These are phyloP conservation scores for Brasilioporus rufonigricans DNA, from an alignment of 768 basidiomycete species.

Conservation along the genomic window DNA sequence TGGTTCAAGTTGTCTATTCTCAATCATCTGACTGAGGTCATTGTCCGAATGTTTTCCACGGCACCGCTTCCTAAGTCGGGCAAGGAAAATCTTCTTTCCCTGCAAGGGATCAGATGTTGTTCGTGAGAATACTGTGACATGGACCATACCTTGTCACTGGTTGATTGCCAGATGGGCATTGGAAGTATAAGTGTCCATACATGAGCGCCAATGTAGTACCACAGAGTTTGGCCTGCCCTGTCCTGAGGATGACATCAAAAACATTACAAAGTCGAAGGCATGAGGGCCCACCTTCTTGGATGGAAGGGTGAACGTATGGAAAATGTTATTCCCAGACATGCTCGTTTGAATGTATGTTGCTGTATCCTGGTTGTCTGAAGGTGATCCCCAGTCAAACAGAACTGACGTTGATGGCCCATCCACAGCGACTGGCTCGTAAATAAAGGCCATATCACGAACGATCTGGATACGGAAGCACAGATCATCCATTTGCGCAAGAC, in stretches of 20 bases:
- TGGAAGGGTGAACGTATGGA: slow-evolving; percentile 55
- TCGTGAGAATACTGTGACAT: background rate
- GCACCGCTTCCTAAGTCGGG: slow-evolving; percentile 37
- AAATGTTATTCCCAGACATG: slow-evolving; percentile 21
- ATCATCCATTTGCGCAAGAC: slow-evolving; percentile 36
- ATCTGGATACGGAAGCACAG: slow-evolving; percentile 46
- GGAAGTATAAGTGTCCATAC: slow-evolving; percentile 38
- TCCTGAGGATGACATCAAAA: slow-evolving; percentile 29
- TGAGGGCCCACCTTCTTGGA: slow-evolving; percentile 38
- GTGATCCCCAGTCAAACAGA: slow-evolving; percentile 53
- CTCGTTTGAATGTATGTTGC: slow-evolving; percentile 32
- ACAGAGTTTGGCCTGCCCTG: slow-evolving; percentile 22
- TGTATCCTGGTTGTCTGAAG: slow-evolving; percentile 32
- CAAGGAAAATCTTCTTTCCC: slow-evolving; percentile 35
- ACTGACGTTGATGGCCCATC: slow-evolving; percentile 44
- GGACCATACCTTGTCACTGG: slow-evolving; percentile 34
- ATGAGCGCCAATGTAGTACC: slow-evolving; percentile 54
- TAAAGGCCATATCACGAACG: slow-evolving; percentile 40
- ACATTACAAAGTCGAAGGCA: background rate
- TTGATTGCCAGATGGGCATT: slow-evolving; percentile 39
- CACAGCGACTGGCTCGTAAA: slow-evolving; percentile 55
- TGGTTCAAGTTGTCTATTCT: slow-evolving; percentile 42
- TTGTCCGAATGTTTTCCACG: slow-evolving; percentile 29
- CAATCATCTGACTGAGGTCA: slow-evolving; percentile 39
- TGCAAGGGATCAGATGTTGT: slow-evolving; percentile 1